Evolutionary conservation across 2,329 filamentous ascomycete species (phyloP), one percentile per base, ranked within the genome.

Genomic region (Tolypocladium paradoxum): DNA sequence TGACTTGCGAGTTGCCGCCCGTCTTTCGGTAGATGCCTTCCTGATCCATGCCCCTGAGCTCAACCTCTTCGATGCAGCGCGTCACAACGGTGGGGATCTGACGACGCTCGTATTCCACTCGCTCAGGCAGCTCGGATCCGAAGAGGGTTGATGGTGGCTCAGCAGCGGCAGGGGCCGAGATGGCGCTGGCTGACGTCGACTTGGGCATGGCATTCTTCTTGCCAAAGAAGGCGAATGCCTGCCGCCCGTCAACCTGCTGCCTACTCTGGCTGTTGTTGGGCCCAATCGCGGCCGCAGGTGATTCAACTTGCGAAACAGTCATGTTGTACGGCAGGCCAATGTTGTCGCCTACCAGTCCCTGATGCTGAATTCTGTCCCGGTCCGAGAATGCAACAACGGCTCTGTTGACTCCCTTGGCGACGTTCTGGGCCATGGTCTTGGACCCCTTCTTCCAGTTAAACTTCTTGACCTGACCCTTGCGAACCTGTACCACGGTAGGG

Each of bases 401-500:
- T 52, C 90, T 88, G 70, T 95, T 96, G 68, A 97, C 84, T 51
- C 91, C 90, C 74, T 96, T 96, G 56, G 88, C 87, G 50, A 97
- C 88, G 64, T 91, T 92, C 70, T 96, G 95, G 31, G 91, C 91
- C 62, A 97, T 85, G 53, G 88, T 91, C 71, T 95, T 92, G 38
- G 89, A 89, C 38, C 90, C 90, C 75, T 95, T 96, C 78, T 96
- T 96, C 91, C 93, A 97, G 73, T 96, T 96, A 73, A 96, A 96
- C 69, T 96, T 97, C 74, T 90, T 95, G 52, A 87, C 84, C 66
- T 96, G 90, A 33, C 88, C 90, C 73, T 96, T 97, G 62, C 90
- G 84, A 57, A 97, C 95, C 62, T 93, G 95, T 56, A 97, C 88
- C 35, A 97, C 88, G 56, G 95, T 93, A n/a, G 93, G 91, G 2